Base-by-base conservation (phyloP, 2,329 filamentous ascomycete genomes). In the Orbilia javanica region DNA sequence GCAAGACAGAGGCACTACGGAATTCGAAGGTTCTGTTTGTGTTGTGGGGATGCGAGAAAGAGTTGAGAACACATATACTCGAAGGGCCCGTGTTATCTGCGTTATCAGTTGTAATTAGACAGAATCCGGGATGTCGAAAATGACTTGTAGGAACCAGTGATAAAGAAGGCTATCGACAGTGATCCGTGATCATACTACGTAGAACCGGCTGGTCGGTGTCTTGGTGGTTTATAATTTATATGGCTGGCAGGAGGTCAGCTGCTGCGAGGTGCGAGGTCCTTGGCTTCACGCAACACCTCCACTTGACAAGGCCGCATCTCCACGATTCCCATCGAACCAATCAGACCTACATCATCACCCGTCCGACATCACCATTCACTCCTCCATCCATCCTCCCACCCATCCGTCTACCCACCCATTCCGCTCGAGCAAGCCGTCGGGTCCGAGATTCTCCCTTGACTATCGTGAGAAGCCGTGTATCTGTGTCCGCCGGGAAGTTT, bases 311-410 rank as follows among this genome's bases (percentile, higher is more conserved):
- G 11, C 52, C 10, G 52, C 52, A 39, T 36, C 55, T 60, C 55
- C 55, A 42, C 55, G 31, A 50, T 50, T 25, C 27, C 55, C 34
- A 60, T 42, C 55, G 7, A 60, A 60, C 55, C 55, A 60, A 60
- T 60, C 55, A 60, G 55, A 42, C 55, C 36, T 60, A 60, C 55
- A 60, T 60, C 55, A 60, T 42, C 55, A 60, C 55, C 20, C 55
- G 20, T 60, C 55, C 55, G 34, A 39, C 53, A 60, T 42, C 34
- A 60, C 27, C 34, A 39, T 36, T 11, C 34, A 36, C 4, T 13
- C 36, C n/a, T 11, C 36, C 36, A 13, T 39, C 8, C 36, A 39
- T 39, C n/a, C 36, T 15, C 36, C 36, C 36, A 15, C 5, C 36
- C 36, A 39, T n/a, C n/a, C n/a, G n/a, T n/a, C n/a, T n/a, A n/a